phyloP scores from a whole-genome alignment of 2,329 filamentous ascomycete species.

The Aureobasidium namibiae region DNA sequence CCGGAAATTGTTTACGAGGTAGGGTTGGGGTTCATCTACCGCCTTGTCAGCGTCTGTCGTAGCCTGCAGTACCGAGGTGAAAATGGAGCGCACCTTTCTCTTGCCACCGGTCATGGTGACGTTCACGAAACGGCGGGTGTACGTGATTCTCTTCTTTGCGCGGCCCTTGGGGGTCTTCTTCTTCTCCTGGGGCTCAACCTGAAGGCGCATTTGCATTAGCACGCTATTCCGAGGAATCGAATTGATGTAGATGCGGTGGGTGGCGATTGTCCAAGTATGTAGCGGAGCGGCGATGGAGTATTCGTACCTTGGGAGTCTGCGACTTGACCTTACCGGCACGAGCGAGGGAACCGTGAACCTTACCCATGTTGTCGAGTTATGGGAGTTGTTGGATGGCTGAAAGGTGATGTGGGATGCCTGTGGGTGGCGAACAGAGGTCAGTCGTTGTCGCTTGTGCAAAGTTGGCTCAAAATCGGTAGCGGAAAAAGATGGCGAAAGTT shows the following conservation, averaged over 20 bases:
- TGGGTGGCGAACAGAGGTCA: conserved; percentile 14
- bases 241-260: conserved; percentile 17
- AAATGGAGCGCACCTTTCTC: conserved; percentile 67
- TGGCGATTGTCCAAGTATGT: conserved; percentile 19
- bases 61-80: conserved; percentile 24
- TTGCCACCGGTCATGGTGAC: conserved; percentile 96
- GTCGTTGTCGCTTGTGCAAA: conserved; percentile 7
- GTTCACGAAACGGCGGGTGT: conserved; percentile 97
- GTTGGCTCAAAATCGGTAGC: not conserved
- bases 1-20: conserved; percentile 45
- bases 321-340: conserved; percentile 98
- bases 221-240: not conserved
- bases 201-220: conserved; percentile 24
- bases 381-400: conserved; percentile 11
- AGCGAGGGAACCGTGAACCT: conserved; percentile 89
- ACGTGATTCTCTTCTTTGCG: conserved; percentile 92
- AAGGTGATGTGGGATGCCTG: conserved; percentile 5
- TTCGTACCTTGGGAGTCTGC: conserved; percentile 79
- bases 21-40: conserved; percentile 81
- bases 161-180: conserved; percentile 94
- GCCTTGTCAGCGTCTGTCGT: conserved; percentile 21
- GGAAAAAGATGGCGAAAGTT: not conserved
- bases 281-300: conserved; percentile 14
- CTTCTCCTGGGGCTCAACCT: conserved; percentile 92
- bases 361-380: conserved; percentile 64